Conservation (phyloP, 2,329 filamentous ascomycete genomes). For the Cadophora sp. region DNA sequence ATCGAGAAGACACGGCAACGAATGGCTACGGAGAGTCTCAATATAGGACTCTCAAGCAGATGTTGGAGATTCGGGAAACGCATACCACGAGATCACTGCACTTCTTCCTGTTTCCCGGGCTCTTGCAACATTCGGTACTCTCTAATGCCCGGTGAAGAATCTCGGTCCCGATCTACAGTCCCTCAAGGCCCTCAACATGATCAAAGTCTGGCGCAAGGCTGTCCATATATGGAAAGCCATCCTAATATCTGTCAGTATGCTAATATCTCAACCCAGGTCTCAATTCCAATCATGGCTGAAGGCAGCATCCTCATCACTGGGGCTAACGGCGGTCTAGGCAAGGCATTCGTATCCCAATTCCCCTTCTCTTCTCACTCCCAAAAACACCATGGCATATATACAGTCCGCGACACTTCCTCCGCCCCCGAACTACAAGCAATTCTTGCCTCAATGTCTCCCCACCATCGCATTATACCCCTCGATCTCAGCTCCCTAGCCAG, state of each 20-base stretch:
- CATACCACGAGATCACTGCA: too few species aligned
- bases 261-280: not conserved
- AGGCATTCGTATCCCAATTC: not conserved
- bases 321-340: slow-evolving; percentile 7
- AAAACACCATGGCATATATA: not conserved
- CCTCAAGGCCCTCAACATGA: too few species aligned
- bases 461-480: not conserved
- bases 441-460: not conserved
- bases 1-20: too few species aligned
- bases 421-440: not conserved
- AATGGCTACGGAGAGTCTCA: too few species aligned
- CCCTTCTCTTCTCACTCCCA: not conserved
- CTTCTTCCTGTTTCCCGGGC: too few species aligned
- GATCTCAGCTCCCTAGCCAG: not conserved
- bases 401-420: not conserved
- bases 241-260: not conserved
- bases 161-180: not conserved
- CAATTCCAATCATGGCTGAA: not conserved
- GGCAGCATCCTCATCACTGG: slow-evolving; percentile 9
- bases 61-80: too few species aligned
- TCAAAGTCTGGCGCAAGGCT: not conserved
- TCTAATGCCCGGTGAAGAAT: too few species aligned
- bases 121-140: too few species aligned
- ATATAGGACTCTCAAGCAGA: too few species aligned
- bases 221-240: not conserved